These are phyloP conservation scores for Acarospora socialis DNA, from an alignment of 2,329 filamentous ascomycete genomes.

Conservation along the genomic window DNA sequence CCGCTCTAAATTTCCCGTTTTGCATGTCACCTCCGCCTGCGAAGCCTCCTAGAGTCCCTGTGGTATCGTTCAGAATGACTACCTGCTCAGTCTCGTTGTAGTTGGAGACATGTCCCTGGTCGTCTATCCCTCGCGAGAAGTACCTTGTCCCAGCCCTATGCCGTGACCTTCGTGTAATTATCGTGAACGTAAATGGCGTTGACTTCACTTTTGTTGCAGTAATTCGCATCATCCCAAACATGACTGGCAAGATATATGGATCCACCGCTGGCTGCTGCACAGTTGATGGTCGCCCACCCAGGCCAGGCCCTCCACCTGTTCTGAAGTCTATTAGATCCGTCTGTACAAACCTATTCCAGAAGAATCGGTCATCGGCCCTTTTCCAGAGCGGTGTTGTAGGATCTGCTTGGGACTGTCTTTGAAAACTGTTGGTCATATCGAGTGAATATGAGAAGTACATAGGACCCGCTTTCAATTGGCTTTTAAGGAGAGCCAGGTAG, in stretches of 20 bases:
- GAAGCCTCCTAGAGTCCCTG: constrained; percentile 62
- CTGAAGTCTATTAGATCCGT: constrained; percentile 86
- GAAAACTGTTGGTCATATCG: constrained; percentile 93
- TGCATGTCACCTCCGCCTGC: constrained; percentile 62
- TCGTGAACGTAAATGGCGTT: constrained; percentile 66
- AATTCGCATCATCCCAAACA: constrained; percentile 93
- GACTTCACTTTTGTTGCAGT: constrained; percentile 73
- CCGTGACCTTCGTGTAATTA: constrained; percentile 80
- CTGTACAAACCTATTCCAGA: constrained; percentile 93
- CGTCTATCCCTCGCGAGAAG: constrained; percentile 86
- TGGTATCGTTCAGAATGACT: constrained; percentile 72
- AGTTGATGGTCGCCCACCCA: constrained; percentile 48
- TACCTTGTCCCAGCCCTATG: constrained; percentile 85
- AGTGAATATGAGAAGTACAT: constrained; percentile 98
- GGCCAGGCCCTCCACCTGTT: constrained; percentile 42
- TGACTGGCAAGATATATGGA: constrained; percentile 86
- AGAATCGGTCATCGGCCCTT: constrained; percentile 90
- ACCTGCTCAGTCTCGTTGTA: constrained; percentile 98
- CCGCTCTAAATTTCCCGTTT: constrained; percentile 51
- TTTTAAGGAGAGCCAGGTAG: constrained; percentile 70
- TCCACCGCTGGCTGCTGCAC: constrained; percentile 67
- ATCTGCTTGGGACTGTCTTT: constrained; percentile 73
- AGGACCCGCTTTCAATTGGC: constrained; percentile 65
- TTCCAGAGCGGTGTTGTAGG: constrained; percentile 67
- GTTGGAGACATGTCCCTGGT: constrained; percentile 89